Percentiles rank a stretch among this genome's conserved stretches.
Conservation (phyloP, 768 basidiomycete species). For the Grammothele lineata region DNA sequence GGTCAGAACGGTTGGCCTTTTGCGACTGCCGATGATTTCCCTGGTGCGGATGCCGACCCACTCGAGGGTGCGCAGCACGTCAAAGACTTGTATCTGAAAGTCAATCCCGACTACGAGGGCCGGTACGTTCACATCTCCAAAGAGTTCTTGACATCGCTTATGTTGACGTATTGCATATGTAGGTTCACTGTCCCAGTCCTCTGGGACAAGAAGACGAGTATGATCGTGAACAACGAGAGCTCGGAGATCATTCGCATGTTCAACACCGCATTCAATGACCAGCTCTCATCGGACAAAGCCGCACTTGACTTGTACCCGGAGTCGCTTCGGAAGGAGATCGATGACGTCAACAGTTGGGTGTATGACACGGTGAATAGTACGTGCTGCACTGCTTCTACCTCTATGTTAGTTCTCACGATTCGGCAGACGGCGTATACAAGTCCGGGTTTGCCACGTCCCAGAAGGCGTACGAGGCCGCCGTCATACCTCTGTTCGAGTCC, state of each 20-base stretch:
- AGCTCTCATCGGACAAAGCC: conserved; percentile 62
- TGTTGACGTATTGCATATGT: background rate
- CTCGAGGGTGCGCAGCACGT: conserved; percentile 65
- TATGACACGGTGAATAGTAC: conserved; percentile 82
- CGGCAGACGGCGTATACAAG: conserved; percentile 80
- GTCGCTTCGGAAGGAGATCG: conserved; percentile 68
- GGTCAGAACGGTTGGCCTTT: conserved; percentile 86
- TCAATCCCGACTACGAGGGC: conserved; percentile 66
- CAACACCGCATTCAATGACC: conserved; percentile 78
- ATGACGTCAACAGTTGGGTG: conserved; percentile 80
- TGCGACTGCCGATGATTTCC: conserved; percentile 60
- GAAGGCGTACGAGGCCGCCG: conserved; percentile 75
- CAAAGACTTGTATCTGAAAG: conserved; percentile 82
- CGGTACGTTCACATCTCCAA: background rate
- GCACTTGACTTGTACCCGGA: conserved; percentile 76
- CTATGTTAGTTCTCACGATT: background rate
- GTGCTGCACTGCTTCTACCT: no score
- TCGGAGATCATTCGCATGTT: conserved; percentile 94
- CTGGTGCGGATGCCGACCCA: conserved; percentile 73
- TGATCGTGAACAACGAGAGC: conserved; percentile 94
- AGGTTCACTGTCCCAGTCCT: conserved; percentile 86
- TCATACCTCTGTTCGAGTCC: conserved; percentile 67
- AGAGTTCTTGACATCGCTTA: background rate
- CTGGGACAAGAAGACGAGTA: conserved; percentile 86
- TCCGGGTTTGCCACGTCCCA: conserved; percentile 83